Evolutionary conservation across 257 asterid species (phyloP).

Genomic region (Cordia subcordata): DNA sequence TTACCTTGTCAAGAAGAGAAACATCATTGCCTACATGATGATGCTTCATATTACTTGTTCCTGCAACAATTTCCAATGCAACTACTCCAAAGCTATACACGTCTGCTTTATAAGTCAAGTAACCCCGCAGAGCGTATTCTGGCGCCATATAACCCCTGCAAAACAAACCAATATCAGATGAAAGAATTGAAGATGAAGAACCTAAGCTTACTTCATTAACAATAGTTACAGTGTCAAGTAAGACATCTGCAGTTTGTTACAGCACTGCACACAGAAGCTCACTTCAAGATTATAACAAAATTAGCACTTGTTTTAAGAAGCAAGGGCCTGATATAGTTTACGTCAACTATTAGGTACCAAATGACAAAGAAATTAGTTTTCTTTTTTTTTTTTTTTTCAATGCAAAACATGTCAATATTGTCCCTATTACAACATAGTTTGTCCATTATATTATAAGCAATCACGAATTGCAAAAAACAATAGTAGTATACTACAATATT

Average conservation of each 20-base stretch:
- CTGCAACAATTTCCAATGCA: constrained; percentile 51
- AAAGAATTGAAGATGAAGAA: background rate
- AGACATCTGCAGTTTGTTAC: background rate
- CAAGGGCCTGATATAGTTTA: too few relatives aligned
- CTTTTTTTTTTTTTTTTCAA: too few relatives aligned
- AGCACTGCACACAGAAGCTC: too few relatives aligned
- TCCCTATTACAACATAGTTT: too few relatives aligned
- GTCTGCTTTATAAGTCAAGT: constrained; percentile 57
- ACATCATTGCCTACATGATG: constrained; percentile 40
- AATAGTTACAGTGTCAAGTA: background rate
- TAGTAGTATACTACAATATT: too few relatives aligned
- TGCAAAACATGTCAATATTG: too few relatives aligned
- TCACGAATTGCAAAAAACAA: too few relatives aligned
- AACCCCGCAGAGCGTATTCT: constrained; percentile 68
- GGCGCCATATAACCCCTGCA: constrained; percentile 71
- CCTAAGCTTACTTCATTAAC: background rate
- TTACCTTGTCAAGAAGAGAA: too few relatives aligned
- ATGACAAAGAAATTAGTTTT: too few relatives aligned
- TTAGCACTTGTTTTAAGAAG: background rate
- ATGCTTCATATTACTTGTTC: constrained; percentile 50
- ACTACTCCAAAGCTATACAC: constrained; percentile 68
- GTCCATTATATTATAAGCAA: too few relatives aligned
- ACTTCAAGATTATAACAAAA: too few relatives aligned
- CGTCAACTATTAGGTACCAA: too few relatives aligned
- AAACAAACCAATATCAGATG: background rate